Conservation (phyloP, 1,139 yeast species). For the Debaryomyces sp. region DNA sequence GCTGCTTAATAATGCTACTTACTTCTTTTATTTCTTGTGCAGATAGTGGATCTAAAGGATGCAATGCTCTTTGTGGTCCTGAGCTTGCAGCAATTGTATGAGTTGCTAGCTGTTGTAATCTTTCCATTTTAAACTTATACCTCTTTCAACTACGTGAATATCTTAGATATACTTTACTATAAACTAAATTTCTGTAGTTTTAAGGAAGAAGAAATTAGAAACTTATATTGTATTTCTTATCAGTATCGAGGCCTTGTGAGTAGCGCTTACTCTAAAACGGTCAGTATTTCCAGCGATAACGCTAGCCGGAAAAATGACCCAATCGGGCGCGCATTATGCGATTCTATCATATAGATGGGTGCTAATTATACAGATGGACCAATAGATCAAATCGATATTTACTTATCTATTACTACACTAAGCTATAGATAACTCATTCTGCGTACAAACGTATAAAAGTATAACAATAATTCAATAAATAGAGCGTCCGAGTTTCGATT, state of each 20-base stretch:
- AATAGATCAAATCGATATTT: not conserved
- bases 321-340: not conserved
- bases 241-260: not conserved
- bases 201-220: not conserved
- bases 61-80: constrained; percentile 58
- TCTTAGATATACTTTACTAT: not conserved
- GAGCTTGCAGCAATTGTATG: constrained; percentile 62
- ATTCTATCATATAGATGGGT: not conserved
- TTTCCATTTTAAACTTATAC: constrained; percentile 49
- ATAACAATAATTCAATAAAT: not conserved
- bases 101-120: constrained; percentile 64
- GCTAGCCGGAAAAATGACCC: not conserved
- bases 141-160: not conserved
- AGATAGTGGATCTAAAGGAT: constrained; percentile 74
- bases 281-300: not conserved
- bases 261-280: not conserved
- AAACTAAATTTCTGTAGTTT: not conserved
- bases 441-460: not conserved
- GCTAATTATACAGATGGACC: not conserved
- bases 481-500: constrained; percentile 14
- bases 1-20: constrained; percentile 29
- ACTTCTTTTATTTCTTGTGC: constrained; percentile 54
- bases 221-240: not conserved
- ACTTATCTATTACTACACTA: not conserved
- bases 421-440: not conserved